phyloP scores from a whole-genome alignment of 2,329 filamentous ascomycete genomes.

The Ceratocystiopsis minuta region DNA sequence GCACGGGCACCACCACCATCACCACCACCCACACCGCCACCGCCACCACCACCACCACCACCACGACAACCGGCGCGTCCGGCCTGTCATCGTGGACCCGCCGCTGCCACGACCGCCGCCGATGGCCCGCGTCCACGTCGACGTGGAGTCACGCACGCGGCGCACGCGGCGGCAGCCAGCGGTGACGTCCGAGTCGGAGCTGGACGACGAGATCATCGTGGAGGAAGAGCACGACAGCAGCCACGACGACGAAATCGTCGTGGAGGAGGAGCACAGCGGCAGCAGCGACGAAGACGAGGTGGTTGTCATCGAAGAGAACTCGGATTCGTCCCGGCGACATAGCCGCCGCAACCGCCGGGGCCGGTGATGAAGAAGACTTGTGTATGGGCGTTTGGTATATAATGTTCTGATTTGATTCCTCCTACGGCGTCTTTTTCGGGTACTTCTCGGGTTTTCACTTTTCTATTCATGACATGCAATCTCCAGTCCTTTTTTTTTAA shows the following conservation, averaged over 20 bases:
- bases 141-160: slow-evolving; percentile 1
- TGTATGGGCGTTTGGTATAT: too few species aligned
- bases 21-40: slow-evolving; percentile 4
- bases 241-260: slow-evolving; percentile 2
- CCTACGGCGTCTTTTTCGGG: too few species aligned
- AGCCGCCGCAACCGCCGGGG: slow-evolving; percentile 1
- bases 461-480: too few species aligned
- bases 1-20: background rate
- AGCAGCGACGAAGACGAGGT: background rate
- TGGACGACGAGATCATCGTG: background rate
- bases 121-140: slow-evolving; percentile 14
- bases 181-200: background rate
- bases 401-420: too few species aligned
- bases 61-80: slow-evolving; percentile 7
- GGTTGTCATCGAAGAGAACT: background rate
- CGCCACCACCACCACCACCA: slow-evolving; percentile 7
- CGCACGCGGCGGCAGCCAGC: slow-evolving; percentile 8
- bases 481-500: too few species aligned
- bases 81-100: slow-evolving; percentile 15
- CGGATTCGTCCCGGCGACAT: background rate
- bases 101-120: slow-evolving; percentile 13
- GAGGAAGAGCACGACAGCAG: background rate
- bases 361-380: too few species aligned
- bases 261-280: background rate
- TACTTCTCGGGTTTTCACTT: too few species aligned